Evolutionary conservation across 2,329 filamentous ascomycete genomes (phyloP).

Genomic region (Coleophoma cylindrospora): DNA sequence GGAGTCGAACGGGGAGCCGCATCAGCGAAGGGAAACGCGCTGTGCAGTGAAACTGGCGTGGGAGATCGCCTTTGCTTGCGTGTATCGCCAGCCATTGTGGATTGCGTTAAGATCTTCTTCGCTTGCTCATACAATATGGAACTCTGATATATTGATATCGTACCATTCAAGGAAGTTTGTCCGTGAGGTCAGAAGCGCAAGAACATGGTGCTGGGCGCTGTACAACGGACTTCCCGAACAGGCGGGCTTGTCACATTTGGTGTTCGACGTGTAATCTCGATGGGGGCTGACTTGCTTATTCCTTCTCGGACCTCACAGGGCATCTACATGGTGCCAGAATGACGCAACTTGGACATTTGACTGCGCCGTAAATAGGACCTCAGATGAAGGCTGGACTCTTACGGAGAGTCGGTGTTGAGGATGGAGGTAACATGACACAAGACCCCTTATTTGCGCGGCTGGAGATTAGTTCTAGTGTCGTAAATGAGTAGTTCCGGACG

Average conservation of each 20-base stretch:
- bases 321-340: too few species aligned
- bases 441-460: not conserved
- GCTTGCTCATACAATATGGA: too few species aligned
- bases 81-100: conserved; percentile 3
- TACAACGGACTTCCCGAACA: too few species aligned
- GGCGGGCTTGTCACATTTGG: too few species aligned
- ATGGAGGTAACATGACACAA: not conserved
- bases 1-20: conserved; percentile 16
- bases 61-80: conserved; percentile 14
- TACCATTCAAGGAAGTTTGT: not conserved
- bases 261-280: too few species aligned
- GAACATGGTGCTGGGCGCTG: too few species aligned
- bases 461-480: not conserved
- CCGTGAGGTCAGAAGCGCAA: not conserved
- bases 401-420: not conserved
- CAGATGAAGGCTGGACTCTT: not conserved
- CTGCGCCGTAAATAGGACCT: not conserved
- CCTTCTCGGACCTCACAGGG: too few species aligned
- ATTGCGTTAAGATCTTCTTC: conserved; percentile 5
- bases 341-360: too few species aligned
- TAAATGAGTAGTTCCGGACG: not conserved
- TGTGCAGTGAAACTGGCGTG: conserved; percentile 7
- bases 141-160: too few species aligned
- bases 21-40: conserved; percentile 3
- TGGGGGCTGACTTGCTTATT: too few species aligned